phyloP scores from a whole-genome alignment of 116 monocot species.

The Phalaenopsis hybrid region DNA sequence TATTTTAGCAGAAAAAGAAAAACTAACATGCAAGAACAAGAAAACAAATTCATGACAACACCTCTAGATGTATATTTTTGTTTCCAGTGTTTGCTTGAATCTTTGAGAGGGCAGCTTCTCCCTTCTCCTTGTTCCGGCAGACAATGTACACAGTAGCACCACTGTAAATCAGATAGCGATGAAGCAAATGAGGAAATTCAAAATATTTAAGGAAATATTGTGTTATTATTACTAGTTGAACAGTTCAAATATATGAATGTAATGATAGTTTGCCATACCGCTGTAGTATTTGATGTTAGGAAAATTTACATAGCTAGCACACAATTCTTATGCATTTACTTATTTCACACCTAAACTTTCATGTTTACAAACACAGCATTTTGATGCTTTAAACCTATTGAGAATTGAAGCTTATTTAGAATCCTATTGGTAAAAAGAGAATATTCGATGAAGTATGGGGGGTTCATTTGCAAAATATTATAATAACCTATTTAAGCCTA shows the following conservation, averaged over 20 bases:
- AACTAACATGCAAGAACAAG: background rate
- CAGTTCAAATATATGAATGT: background rate
- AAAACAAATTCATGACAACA: conserved; percentile 6
- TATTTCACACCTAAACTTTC: too few relatives aligned
- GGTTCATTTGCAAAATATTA: too few relatives aligned
- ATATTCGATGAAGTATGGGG: too few relatives aligned
- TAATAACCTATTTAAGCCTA: too few relatives aligned
- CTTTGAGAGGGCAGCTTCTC: conserved; percentile 64
- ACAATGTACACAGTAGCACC: conserved; percentile 90
- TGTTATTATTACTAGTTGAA: background rate
- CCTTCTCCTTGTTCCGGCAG: conserved; percentile 84
- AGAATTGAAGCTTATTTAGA: too few relatives aligned
- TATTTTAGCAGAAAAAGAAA: background rate
- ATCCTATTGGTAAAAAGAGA: too few relatives aligned
- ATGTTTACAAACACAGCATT: too few relatives aligned
- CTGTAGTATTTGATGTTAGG: too few relatives aligned
- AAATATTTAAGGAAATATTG: conserved; percentile 3
- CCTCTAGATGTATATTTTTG: conserved; percentile 70
- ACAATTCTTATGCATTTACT: too few relatives aligned
- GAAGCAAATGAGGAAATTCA: background rate
- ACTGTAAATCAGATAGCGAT: conserved; percentile 20
- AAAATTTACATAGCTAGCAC: too few relatives aligned
- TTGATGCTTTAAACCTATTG: too few relatives aligned
- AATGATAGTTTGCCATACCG: background rate
- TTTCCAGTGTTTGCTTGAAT: conserved; percentile 70